Evolutionary conservation across 768 basidiomycete species (phyloP).

Genomic region (Lactarius sanguifluus): DNA sequence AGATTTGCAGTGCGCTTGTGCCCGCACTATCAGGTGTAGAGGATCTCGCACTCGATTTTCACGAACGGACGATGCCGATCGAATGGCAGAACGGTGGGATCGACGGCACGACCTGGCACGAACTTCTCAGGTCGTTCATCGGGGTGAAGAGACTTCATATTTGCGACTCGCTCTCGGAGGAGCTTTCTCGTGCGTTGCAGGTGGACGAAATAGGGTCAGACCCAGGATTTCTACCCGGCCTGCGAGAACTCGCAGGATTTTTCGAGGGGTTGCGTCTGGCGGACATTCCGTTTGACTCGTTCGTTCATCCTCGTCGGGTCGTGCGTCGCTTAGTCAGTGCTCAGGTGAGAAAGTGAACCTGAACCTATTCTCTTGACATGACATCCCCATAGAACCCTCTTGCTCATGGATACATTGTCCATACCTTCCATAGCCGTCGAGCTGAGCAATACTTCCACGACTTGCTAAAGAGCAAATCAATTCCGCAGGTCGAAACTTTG

Average conservation of each 20-base stretch:
- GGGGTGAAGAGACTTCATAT: neutral
- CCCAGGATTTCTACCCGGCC: neutral
- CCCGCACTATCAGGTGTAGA: neutral
- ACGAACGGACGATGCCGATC: neutral
- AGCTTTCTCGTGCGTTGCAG: neutral
- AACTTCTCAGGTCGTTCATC: neutral
- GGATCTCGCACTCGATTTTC: neutral
- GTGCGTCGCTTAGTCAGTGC: too few relatives aligned
- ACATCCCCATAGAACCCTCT: constrained; percentile 1
- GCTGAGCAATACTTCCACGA: constrained; percentile 3
- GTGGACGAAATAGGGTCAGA: neutral
- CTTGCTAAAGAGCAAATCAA: neutral
- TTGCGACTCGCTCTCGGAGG: neutral
- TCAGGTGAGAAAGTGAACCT: neutral
- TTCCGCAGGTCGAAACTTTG: neutral
- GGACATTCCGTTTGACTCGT: neutral
- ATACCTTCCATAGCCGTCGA: neutral
- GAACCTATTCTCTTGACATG: neutral
- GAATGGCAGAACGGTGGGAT: neutral
- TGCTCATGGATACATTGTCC: constrained; percentile 15
- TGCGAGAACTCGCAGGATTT: neutral
- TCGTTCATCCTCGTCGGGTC: neutral
- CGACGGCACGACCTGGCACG: neutral
- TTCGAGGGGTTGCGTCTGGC: neutral
- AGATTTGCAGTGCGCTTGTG: neutral